Evolutionary conservation across 2,329 filamentous ascomycete genomes (phyloP), one percentile per base, ranked within the genome.

Genomic region (Neophaeococcomyces aloes): DNA sequence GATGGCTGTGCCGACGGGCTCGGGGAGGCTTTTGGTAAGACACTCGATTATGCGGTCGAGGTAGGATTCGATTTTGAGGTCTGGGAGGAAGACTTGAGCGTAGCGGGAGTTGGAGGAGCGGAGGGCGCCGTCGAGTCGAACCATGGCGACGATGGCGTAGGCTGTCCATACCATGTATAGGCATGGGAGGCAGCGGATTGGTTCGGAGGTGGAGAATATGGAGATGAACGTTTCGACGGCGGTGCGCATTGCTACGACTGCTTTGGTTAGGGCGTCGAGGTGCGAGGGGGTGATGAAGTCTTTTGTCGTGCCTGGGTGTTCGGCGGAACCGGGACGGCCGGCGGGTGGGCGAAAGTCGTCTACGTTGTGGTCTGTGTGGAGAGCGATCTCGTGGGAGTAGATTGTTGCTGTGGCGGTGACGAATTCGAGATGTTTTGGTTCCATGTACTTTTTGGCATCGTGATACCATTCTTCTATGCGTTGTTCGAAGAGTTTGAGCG

Each of bases 371-470:
- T 83, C 78, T 3, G 72, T 67, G 50, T 84, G 79, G 45, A 87
- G 72, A 2, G 75, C 78, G 39, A 83, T 75, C 60, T 88, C 84
- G 58, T 88, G 81, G 64, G 86, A 78, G 57, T 83, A 86, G 2
- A 87, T 64, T 48, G 71, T 80, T 19, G 84, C 57, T 1, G 80
- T 71, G 50, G 79, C 67, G 50, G 83, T 78, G 48, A 75, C 74
- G 50, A 86, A 71, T 10, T 66, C 64, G 29, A 86, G 65, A 18
- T 36, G 27, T 32, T 41, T 48, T 50, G 71, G 69, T 53, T 73
- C 70, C 23, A 73, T 53, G 5, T 74, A 68, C 27, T 60, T 58
- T 0, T 75, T 68, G 7, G 80, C 66, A 13, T 67, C 65, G 10
- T 63, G 66, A 39, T 65, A 66, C 64, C 81, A 83, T 46, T 72